Evolutionary conservation across 1,139 yeast genomes (phyloP).

Genomic region (Barnettozyma hawaiiensis): DNA sequence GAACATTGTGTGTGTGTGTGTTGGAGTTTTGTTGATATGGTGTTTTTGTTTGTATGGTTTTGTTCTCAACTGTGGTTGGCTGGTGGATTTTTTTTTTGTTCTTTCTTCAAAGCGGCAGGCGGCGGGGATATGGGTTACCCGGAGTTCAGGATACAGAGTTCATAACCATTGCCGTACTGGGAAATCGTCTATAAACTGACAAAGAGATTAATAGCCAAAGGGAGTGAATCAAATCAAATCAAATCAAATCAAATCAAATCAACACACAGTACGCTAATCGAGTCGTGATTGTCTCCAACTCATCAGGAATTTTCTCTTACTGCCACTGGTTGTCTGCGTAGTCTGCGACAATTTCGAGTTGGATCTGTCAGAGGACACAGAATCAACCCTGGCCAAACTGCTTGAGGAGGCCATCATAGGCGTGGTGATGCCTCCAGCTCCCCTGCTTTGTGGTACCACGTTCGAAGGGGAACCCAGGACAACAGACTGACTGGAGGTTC

Average conservation of each 20-base stretch:
- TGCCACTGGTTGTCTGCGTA: conserved; percentile 15
- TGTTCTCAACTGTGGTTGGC: background rate
- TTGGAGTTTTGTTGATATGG: too few species aligned
- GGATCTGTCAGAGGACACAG: conserved; percentile 26
- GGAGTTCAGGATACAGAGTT: background rate
- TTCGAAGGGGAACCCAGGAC: background rate
- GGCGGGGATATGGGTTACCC: background rate
- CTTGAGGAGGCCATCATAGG: background rate
- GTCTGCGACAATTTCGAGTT: conserved; percentile 10
- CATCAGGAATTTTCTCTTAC: conserved; percentile 36
- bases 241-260: too few species aligned
- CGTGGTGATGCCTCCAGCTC: too few species aligned
- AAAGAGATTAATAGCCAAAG: too few species aligned
- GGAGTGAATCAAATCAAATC: too few species aligned
- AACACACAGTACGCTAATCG: too few species aligned
- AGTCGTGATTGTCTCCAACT: conserved; percentile 39
- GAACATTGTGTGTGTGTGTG: conserved; percentile 17
- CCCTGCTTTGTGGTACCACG: background rate
- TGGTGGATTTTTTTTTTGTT: too few species aligned
- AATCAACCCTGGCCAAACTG: conserved; percentile 17
- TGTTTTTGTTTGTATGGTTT: background rate
- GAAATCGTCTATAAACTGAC: background rate
- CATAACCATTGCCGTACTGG: background rate
- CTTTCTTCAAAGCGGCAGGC: background rate
- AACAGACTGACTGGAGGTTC: conserved; percentile 3